Percentiles rank a stretch among this genome's conserved stretches.
Evolutionary conservation across 441 rosid genomes (phyloP).

Genomic region (Adansonia rubrostipa): DNA sequence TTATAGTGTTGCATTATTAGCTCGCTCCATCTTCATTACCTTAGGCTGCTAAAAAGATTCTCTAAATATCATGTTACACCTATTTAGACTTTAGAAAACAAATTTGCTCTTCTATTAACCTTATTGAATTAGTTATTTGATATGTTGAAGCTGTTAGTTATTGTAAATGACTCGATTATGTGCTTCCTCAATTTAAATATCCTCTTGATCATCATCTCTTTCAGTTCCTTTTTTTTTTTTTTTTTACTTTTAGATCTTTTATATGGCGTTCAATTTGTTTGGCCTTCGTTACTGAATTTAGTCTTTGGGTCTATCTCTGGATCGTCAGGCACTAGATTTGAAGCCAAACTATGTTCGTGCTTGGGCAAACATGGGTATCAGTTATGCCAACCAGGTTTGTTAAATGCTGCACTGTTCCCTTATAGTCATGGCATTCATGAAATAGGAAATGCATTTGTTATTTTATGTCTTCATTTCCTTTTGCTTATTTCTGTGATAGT

Average conservation of each 20-base stretch:
- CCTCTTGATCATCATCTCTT: constrained; percentile 7
- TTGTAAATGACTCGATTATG: not conserved
- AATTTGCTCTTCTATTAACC: not conserved
- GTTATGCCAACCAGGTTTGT: constrained; percentile 95
- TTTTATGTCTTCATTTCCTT: constrained; percentile 3
- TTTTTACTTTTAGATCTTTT: not conserved
- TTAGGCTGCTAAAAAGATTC: not conserved
- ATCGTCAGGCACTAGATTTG: constrained; percentile 88
- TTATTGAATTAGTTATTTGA: constrained; percentile 7
- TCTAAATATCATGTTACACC: not conserved
- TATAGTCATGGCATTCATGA: not conserved
- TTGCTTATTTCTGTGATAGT: not conserved
- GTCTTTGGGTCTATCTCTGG: constrained; percentile 16
- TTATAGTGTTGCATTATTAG: constrained; percentile 1
- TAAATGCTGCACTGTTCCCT: not conserved
- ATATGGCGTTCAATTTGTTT: not conserved
- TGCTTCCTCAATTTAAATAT: not conserved
- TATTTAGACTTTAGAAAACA: not conserved
- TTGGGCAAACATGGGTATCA: constrained; percentile 99
- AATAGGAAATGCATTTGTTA: not conserved
- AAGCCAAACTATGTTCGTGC: constrained; percentile 99
- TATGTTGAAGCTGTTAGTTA: constrained; percentile 8
- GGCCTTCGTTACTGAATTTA: not conserved
- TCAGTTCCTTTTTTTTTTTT: not conserved
- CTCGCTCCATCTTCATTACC: not conserved